These are phyloP conservation scores for Suillus lakei DNA, from an alignment of 768 basidiomycete genomes.

Conservation along the genomic window DNA sequence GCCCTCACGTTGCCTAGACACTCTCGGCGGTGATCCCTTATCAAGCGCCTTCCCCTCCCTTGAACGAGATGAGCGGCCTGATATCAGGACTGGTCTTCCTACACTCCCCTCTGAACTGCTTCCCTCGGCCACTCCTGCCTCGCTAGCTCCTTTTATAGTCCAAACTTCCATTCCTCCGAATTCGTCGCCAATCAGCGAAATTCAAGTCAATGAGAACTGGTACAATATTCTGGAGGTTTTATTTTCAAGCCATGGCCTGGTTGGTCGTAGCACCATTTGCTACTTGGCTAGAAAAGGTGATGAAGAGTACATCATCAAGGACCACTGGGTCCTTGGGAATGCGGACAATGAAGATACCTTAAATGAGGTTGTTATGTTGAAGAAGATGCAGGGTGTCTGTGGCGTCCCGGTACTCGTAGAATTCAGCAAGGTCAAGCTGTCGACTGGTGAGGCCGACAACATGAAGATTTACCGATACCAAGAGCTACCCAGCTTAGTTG, in stretches of 20 bases:
- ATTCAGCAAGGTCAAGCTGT: not conserved
- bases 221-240: not conserved
- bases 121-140: no score
- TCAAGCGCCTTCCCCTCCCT: not conserved
- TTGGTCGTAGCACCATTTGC: not conserved
- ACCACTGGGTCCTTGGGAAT: conserved; percentile 8
- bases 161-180: not conserved
- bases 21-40: no score
- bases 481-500: not conserved
- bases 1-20: no score
- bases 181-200: not conserved
- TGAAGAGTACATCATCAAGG: conserved; percentile 7
- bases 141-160: not conserved
- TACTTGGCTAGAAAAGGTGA: not conserved
- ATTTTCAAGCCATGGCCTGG: not conserved
- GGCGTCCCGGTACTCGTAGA: conserved; percentile 8
- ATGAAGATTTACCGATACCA: not conserved
- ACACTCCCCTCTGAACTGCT: not conserved
- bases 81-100: not conserved
- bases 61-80: not conserved
- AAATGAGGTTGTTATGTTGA: conserved; percentile 11
- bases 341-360: not conserved
- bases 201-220: not conserved
- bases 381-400: conserved; percentile 3
- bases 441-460: not conserved